Evolutionary conservation across 495 filamentous ascomycete species (phyloP).

Genomic region (Stereocaulon alpinum): DNA sequence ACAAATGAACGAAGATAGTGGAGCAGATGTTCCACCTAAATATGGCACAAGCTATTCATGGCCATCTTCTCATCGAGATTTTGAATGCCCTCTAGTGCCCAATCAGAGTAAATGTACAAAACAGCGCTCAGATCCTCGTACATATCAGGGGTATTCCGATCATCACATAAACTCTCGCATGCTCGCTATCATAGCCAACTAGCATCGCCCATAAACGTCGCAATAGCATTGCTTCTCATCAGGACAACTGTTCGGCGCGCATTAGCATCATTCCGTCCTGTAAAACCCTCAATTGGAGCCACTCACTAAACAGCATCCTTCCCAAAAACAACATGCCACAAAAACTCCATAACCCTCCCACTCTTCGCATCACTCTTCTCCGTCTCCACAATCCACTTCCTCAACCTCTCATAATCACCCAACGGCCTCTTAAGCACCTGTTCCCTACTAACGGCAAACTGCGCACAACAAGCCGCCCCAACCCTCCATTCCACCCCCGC

Average conservation of each 20-base stretch:
- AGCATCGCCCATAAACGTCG: conserved; percentile 40
- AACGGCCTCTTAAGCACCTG: conserved; percentile 38
- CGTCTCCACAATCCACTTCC: conserved; percentile 53
- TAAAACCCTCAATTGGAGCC: not conserved
- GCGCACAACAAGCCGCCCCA: conserved; percentile 52
- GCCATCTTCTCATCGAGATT: not conserved
- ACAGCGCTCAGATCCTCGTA: not conserved
- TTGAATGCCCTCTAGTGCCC: no score
- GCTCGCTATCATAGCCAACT: not conserved
- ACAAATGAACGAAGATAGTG: not conserved
- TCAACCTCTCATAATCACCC: conserved; percentile 44
- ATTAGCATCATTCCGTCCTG: conserved; percentile 21
- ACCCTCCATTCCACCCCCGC: conserved; percentile 28
- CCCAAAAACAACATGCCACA: conserved; percentile 61
- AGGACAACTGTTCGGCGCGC: conserved; percentile 32
- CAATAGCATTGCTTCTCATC: conserved; percentile 40
- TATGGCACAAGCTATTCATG: no score
- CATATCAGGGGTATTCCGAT: not conserved
- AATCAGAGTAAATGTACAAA: not conserved
- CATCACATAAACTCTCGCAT: not conserved
- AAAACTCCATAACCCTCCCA: conserved; percentile 59
- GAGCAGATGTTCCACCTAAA: no score
- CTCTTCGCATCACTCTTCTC: conserved; percentile 44
- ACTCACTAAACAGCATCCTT: conserved; percentile 38
- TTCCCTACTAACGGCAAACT: conserved; percentile 54